These are phyloP conservation scores for Blastomyces parvus DNA, from an alignment of 2,329 filamentous ascomycete species.

Conservation along the genomic window DNA sequence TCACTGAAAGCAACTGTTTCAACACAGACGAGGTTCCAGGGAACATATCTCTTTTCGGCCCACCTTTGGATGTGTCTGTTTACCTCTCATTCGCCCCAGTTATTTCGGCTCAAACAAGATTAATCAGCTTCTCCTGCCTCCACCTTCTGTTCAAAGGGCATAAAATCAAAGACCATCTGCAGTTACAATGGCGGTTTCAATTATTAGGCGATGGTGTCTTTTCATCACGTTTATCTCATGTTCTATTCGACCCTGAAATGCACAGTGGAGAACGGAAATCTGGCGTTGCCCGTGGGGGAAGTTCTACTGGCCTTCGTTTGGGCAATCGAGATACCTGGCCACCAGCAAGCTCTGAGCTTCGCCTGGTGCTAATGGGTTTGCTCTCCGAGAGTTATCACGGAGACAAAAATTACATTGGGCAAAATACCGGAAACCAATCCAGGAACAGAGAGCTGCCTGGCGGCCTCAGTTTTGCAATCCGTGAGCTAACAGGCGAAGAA, in stretches of 20 bases:
- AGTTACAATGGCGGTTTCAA: conserved; percentile 68
- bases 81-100: conserved; percentile 65
- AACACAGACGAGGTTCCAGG: conserved; percentile 14
- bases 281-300: conserved; percentile 59
- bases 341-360: conserved; percentile 85
- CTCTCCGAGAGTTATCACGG: conserved; percentile 61
- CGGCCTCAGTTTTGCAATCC: conserved; percentile 71
- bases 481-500: conserved; percentile 67
- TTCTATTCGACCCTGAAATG: conserved; percentile 75
- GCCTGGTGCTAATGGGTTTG: conserved; percentile 77
- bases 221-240: conserved; percentile 65
- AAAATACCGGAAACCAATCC: conserved; percentile 17
- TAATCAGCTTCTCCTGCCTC: conserved; percentile 70
- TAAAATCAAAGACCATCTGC: conserved; percentile 60
- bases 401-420: conserved; percentile 10
- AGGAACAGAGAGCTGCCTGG: conserved; percentile 48
- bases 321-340: conserved; percentile 81
- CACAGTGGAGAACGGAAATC: conserved; percentile 65
- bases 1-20: conserved; percentile 21
- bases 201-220: conserved; percentile 80
- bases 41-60: conserved; percentile 24
- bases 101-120: conserved; percentile 60
- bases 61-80: conserved; percentile 45
- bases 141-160: conserved; percentile 67
- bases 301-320: conserved; percentile 71